Evolutionary conservation across 106 monocot genomes (phyloP), one percentile per base, ranked within the genome.

Genomic region (Platanthera guangdongensis): DNA sequence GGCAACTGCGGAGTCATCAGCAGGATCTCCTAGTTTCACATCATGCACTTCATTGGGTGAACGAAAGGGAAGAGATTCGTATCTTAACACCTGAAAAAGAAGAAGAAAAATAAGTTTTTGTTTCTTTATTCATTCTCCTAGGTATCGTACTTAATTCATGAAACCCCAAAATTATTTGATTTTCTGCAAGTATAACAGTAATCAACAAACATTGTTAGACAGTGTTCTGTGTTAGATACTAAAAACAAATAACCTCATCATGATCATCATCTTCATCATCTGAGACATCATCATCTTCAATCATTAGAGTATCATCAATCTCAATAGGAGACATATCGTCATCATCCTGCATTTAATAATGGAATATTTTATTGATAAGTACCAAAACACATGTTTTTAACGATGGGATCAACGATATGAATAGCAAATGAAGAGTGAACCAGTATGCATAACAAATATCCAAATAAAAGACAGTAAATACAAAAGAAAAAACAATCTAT

Each of bases 241-340:
- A 11, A 49, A 54, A 13, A 9, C 14, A 52, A 51, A 51, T 51
- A 64, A 93, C 96, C 85, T 90, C 90, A 32, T 95, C 91, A 72
- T 89, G 87, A 70, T 94, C 97, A 85, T 94, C 90, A 81, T 97
- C 96, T 65, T 97, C 96, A 76, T 93, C 97, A 45, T 92, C 92
- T 48, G 90, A 90, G 12, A 85, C 71, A 78, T 92, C 94, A 84
- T 99, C 95, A 72, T 94, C 94, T 74, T 94, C 94, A 81, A 99
- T 90, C 83, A 99, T 92, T 78, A 99, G 69, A 84, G 83, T 77
- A 70, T 99, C 88, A 83, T 92, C 99, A 69, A 99, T 85, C 69
- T 99, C 99, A 72, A 84, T 80, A 64, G 89, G 89, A 86, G 93
- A 94, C 21, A 87, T 86, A 71, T 90, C 88, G 7, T 92, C 89